Evolutionary conservation across 768 basidiomycete species (phyloP).

Genomic region (Gloeophyllum trabeum): DNA sequence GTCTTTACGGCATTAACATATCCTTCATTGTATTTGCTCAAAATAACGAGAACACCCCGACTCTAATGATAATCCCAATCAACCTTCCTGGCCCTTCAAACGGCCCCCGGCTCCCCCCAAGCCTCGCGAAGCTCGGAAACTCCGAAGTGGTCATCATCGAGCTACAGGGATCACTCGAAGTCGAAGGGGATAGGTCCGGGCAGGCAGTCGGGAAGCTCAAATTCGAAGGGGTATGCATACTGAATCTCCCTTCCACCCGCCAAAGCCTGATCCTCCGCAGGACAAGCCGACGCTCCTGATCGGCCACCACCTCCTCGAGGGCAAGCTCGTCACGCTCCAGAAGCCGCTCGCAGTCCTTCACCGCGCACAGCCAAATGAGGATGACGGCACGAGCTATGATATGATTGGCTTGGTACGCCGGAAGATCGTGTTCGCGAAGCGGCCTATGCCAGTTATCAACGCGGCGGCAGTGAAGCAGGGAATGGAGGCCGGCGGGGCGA

Average conservation of each 20-base stretch:
- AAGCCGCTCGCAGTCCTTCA: conserved; percentile 78
- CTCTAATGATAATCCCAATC: conserved; percentile 73
- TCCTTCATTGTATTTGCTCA: too few species aligned
- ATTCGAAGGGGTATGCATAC: conserved; percentile 42
- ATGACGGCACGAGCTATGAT: conserved; percentile 33
- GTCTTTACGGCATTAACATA: too few species aligned
- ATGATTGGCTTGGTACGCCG: conserved; percentile 63
- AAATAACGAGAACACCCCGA: too few species aligned
- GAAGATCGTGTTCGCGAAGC: conserved; percentile 75
- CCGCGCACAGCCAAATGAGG: conserved; percentile 20
- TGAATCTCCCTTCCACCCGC: conserved; percentile 13
- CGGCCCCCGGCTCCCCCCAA: conserved; percentile 43
- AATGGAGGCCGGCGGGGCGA: too few species aligned
- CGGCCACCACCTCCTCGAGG: conserved; percentile 87
- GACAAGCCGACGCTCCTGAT: conserved; percentile 71
- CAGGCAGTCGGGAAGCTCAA: conserved; percentile 71
- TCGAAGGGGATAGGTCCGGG: conserved; percentile 57
- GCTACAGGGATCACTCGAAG: conserved; percentile 74
- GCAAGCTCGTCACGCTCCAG: conserved; percentile 61
- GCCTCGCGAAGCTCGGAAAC: conserved; percentile 62
- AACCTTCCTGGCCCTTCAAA: conserved; percentile 24
- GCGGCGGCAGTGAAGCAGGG: too few species aligned
- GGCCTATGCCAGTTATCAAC: conserved; percentile 73
- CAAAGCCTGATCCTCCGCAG: conserved; percentile 21
- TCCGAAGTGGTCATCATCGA: conserved; percentile 80